Base-by-base conservation (phyloP, 306 rosid species). In the Gynostemma pentaphyllum region DNA sequence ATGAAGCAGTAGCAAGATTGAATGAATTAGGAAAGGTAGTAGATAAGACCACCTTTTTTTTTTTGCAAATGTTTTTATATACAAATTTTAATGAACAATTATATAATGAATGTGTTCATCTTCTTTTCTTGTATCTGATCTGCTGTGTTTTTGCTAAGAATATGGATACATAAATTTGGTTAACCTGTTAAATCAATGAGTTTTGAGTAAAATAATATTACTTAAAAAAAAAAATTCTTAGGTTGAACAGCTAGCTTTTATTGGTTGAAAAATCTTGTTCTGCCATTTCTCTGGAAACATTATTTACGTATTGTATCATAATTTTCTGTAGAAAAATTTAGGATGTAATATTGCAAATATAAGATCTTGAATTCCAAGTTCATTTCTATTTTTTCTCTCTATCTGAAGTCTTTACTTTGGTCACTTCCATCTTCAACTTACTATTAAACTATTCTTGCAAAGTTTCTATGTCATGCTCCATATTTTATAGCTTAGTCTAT, bases 1-100 rank as follows among this genome's bases (percentile, higher is more conserved):
- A 86, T 46, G 98, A 92, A 40, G 96, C 95, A 13, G 90, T 92
- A 69, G 76, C 71, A 24, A 82, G 95, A 66, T 92, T 92, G 55
- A 47, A 74, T 36, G 81, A 81, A 74, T 90, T 92, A 72, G 96
- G 96, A 42, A 75, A 71, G 95, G 98, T 92, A 74, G 24, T 62
- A 57, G 14, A 24, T 51, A 67, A 22, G 16, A 22, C 9, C 21
- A 14, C 27, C 4, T 28, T 45, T 27, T 44, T 40, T 39, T 18
- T 15, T 5, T 63, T 2, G 21, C 3, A 22, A 4, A 15, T 13
- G 23, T 49, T 73, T 41, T 44, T 22, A 9, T 52, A 32, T 4
- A 30, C 57, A 24, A 28, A 40, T 11, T 7, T 14, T 16, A 40
- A 15, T 61, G 66, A 41, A 26, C 42, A 61, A 61, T 61, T 40